Evolutionary conservation across 257 asterid species (phyloP), one percentile per base, ranked within the genome.

Genomic region (Solanum sitiens): DNA sequence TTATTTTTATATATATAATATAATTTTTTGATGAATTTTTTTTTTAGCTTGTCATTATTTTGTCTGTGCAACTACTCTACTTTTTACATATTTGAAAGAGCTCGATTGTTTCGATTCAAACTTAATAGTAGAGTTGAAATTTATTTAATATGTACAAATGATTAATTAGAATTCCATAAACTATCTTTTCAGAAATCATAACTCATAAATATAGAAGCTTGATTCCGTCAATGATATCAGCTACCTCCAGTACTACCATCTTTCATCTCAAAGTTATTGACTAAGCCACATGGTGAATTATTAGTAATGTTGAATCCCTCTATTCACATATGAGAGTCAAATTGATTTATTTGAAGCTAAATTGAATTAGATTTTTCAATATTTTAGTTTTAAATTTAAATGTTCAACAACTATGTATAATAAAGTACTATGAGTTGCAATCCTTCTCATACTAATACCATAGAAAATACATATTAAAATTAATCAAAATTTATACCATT

Each of bases 31-130:
- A 30, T 0, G 1, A 71, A 0, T 71, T 71, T 30, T 27, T 27
- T 27, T 27, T 1, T 1, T 1, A 32, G 1, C 7, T 16, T 37
- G 16, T 0, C n/a, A 9, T 3, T 18, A 18, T 15, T 33, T 18
- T 30, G 1, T 70, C 0, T 70, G 2, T 70, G 37, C 13, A 68
- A 39, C 1, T 68, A 27, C 10, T n/a, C 15, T 67, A 25, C 16
- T 65, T 0, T 7, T 23, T 23, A 9, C 2, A 14, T 1, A 10
- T 67, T 67, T 27, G 37, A 67, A 15, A 27, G 20, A 67, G n/a
- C 33, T 67, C 32, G 0, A 6, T 68, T 68, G 3, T 30, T 30
- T 68, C 3, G 6, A 3, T 67, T 0, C 14, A 71, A 33, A 72
- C 4, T 4, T 20, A 33, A 72, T 72, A 33, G 33, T 33, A 33